Percentiles rank a stretch among this genome's conserved stretches.
Conservation (phyloP, 352 stramenopile species). For the Blastocystis sp. region DNA sequence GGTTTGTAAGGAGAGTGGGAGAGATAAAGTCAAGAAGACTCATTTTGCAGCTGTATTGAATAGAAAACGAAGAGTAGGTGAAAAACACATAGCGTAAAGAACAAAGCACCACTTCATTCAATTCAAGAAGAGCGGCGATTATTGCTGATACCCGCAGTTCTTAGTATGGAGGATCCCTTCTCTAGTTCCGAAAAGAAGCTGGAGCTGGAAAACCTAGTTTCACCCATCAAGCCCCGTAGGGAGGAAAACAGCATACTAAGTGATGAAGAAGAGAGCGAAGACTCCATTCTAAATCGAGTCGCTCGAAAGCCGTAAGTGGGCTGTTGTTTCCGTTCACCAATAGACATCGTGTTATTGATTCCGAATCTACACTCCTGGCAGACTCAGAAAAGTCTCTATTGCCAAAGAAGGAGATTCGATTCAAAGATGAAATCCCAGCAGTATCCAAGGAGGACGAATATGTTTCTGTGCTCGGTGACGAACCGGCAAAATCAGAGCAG, state of each 20-base stretch:
- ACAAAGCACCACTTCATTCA: background rate
- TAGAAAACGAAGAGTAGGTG: too few relatives aligned
- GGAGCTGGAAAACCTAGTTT: slow-evolving; percentile 48
- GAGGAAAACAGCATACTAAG: background rate
- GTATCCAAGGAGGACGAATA: too few relatives aligned
- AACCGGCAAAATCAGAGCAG: background rate
- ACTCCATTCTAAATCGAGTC: background rate
- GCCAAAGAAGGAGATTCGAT: too few relatives aligned
- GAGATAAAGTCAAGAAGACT: too few relatives aligned
- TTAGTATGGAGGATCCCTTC: slow-evolving; percentile 48
- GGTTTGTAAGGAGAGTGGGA: too few relatives aligned
- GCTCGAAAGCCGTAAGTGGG: background rate
- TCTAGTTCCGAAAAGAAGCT: slow-evolving; percentile 52
- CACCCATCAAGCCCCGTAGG: slow-evolving; percentile 14
- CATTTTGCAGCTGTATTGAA: too few relatives aligned
- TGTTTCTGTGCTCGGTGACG: background rate
- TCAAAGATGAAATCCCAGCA: too few relatives aligned
- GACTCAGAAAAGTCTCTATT: too few relatives aligned
- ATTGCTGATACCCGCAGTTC: background rate
- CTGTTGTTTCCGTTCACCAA: background rate
- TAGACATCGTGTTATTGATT: background rate
- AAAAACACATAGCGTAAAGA: too few relatives aligned
- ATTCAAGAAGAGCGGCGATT: background rate
- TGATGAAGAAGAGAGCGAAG: background rate
- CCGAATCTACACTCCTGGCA: background rate